These are phyloP conservation scores for Nemania serpens DNA, from an alignment of 2,329 filamentous ascomycete species.

Conservation along the genomic window DNA sequence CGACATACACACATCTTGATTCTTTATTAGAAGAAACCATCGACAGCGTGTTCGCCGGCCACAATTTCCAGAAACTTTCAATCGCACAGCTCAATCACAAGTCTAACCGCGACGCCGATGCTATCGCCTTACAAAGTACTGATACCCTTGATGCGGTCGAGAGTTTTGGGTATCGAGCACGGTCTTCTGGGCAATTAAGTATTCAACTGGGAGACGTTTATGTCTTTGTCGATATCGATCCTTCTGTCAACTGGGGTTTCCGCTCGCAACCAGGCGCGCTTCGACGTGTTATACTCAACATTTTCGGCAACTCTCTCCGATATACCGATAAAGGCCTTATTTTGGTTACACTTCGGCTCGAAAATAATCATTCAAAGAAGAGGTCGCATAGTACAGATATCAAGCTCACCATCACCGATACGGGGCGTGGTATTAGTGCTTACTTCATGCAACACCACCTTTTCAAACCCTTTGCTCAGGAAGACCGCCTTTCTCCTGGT, in stretches of 20 bases:
- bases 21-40: no score
- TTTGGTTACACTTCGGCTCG: constrained; percentile 23
- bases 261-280: constrained; percentile 56
- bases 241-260: constrained; percentile 51
- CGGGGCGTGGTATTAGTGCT: constrained; percentile 66
- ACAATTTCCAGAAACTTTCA: no score
- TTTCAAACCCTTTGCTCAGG: constrained; percentile 68
- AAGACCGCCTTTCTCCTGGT: constrained; percentile 63
- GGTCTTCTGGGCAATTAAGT: no score
- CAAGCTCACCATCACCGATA: constrained; percentile 60
- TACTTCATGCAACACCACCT: constrained; percentile 64
- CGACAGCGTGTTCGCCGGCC: no score
- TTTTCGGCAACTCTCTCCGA: constrained; percentile 66
- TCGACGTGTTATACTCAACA: constrained; percentile 63
- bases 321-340: constrained; percentile 52
- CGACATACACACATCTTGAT: no score
- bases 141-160: no score
- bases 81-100: no score
- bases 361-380: constrained; percentile 11
- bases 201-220: no score
- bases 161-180: no score
- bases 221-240: no score
- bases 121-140: no score
- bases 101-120: no score
- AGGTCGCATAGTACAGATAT: constrained; percentile 29